A percentile compares a stretch with the other conserved stretches of the same genome.
Conservation (phyloP, 495 filamentous ascomycete species). For the Neurospora tetraspora region DNA sequence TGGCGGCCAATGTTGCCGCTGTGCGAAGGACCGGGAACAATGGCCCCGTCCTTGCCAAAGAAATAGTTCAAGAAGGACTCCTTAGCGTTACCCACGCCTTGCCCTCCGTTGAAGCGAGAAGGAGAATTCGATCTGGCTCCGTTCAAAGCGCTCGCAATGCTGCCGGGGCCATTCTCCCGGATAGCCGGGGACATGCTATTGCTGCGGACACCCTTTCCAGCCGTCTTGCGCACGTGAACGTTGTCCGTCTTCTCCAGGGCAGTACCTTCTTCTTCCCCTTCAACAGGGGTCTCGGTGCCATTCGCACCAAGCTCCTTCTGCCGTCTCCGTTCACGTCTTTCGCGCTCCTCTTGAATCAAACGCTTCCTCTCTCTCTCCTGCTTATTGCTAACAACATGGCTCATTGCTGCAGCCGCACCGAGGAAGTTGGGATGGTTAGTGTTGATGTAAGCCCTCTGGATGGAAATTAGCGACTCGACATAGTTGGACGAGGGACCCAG, state of each 20-base stretch:
- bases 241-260: slow-evolving; percentile 47
- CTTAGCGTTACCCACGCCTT: slow-evolving; percentile 39
- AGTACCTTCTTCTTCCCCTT: slow-evolving; percentile 60
- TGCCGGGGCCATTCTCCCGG: slow-evolving; percentile 47
- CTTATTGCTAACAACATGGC: slow-evolving; percentile 83
- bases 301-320: slow-evolving; percentile 75
- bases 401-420: slow-evolving; percentile 96
- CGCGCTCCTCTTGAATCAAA: slow-evolving; percentile 67
- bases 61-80: slow-evolving; percentile 98
- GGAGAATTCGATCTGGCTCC: slow-evolving; percentile 55
- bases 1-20: slow-evolving; percentile 47
- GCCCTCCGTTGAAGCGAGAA: slow-evolving; percentile 41
- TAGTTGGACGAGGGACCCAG: slow-evolving; percentile 81
- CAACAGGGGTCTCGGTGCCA: slow-evolving; percentile 58
- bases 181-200: slow-evolving; percentile 62
- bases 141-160: slow-evolving; percentile 58
- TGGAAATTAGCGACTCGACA: slow-evolving; percentile 92
- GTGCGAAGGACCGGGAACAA: slow-evolving; percentile 30
- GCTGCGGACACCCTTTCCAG: slow-evolving; percentile 54
- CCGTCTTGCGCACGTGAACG: slow-evolving; percentile 27
- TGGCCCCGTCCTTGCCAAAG: slow-evolving; percentile 82
- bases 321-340: slow-evolving; percentile 71
- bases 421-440: slow-evolving; percentile 99
- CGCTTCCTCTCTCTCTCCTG: slow-evolving; percentile 86
- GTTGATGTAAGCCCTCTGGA: slow-evolving; percentile 97